Conservation (phyloP, 371 early-diverging fungal genomes). For the Thermomucor indicae-seudaticae region DNA sequence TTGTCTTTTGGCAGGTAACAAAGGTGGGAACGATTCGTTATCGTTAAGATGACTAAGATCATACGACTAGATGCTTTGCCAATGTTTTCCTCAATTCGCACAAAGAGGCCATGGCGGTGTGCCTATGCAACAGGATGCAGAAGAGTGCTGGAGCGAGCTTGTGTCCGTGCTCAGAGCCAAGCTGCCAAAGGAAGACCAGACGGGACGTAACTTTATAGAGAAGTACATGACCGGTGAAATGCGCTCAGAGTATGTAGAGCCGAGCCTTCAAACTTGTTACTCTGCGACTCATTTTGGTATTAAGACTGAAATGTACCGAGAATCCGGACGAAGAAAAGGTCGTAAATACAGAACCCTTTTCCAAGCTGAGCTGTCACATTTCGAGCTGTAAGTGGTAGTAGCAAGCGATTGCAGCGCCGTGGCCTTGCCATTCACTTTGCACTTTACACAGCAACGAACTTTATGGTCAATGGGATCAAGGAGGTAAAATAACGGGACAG, state of each 20-base stretch:
- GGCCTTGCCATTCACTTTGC: neutral
- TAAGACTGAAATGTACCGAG: constrained; percentile 75
- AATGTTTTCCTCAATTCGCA: constrained; percentile 83
- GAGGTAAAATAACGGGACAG: constrained; percentile 23
- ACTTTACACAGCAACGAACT: constrained; percentile 50
- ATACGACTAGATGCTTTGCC: constrained; percentile 58
- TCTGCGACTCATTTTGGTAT: neutral
- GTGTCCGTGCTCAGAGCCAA: constrained; percentile 63
- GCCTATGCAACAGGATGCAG: constrained; percentile 95
- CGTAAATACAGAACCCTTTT: constrained; percentile 63
- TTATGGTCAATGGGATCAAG: constrained; percentile 61
- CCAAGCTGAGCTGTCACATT: constrained; percentile 86
- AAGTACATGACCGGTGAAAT: constrained; percentile 85
- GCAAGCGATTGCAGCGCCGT: neutral
- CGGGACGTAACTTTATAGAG: constrained; percentile 66
- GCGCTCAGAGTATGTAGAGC: constrained; percentile 29
- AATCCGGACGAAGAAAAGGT: constrained; percentile 72
- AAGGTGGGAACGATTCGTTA: neutral
- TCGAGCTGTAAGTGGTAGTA: constrained; percentile 43
- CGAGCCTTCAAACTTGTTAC: neutral
- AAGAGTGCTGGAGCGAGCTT: constrained; percentile 92
- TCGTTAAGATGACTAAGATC: too few relatives aligned
- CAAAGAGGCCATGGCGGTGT: constrained; percentile 68
- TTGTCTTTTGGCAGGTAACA: constrained; percentile 74
- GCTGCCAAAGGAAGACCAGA: constrained; percentile 52